Percentiles rank a stretch among this genome's conserved stretches.
phyloP scores from a whole-genome alignment of 805 yeast genomes.

The Candida ascalaphidarum region DNA sequence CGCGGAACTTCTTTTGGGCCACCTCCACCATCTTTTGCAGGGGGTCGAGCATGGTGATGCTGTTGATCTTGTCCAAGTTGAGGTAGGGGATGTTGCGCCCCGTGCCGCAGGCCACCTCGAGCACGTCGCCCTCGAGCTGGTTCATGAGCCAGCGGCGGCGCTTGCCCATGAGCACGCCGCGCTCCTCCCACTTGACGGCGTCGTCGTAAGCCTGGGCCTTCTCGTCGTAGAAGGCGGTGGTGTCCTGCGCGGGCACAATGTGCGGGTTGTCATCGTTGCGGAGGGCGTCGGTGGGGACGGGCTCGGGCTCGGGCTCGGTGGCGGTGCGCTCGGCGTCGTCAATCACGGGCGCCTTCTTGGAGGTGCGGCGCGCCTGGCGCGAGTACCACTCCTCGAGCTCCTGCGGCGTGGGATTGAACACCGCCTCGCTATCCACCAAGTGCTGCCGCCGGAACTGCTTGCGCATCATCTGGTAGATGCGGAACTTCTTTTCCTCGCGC shows the following conservation, averaged over 20 bases:
- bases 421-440: slow-evolving; percentile 19
- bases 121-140: slow-evolving; percentile 76
- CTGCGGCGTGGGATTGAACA: slow-evolving; percentile 33
- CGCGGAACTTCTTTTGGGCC: slow-evolving; percentile 64
- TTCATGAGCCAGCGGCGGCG: slow-evolving; percentile 75
- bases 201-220: slow-evolving; percentile 77
- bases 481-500: slow-evolving; percentile 51
- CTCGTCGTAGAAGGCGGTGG: slow-evolving; percentile 69
- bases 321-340: too few relatives aligned
- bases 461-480: slow-evolving; percentile 49
- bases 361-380: slow-evolving; percentile 19
- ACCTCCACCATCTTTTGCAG: slow-evolving; percentile 80
- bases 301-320: slow-evolving; percentile 16
- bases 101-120: slow-evolving; percentile 94
- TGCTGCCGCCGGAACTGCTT: slow-evolving; percentile 34
- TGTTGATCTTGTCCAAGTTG: slow-evolving; percentile 48
- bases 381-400: slow-evolving; percentile 34
- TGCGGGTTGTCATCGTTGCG: slow-evolving; percentile 30
- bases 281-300: slow-evolving; percentile 16
- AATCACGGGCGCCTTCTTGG: slow-evolving; percentile 16
- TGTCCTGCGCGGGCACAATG: slow-evolving; percentile 67
- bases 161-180: slow-evolving; percentile 48
- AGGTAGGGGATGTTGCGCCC: slow-evolving; percentile 84
- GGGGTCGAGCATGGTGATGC: slow-evolving; percentile 81
- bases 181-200: slow-evolving; percentile 69